These are phyloP conservation scores for Geotrichum restrictum DNA, from an alignment of 1,139 yeast genomes.

Conservation along the genomic window DNA sequence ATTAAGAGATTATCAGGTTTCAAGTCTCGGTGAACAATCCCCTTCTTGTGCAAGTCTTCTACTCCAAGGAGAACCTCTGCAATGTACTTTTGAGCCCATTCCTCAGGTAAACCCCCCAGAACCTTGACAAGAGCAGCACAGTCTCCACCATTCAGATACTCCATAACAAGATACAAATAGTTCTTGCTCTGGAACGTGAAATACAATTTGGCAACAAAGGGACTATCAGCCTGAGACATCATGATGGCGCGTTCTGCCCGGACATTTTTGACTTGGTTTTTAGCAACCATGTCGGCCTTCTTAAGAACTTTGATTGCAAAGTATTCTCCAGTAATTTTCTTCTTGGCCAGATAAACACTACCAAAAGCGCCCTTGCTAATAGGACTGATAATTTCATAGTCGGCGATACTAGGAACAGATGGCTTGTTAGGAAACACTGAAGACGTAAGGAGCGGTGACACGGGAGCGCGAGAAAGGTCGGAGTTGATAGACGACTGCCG, in stretches of 20 bases:
- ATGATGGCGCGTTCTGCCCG: slow-evolving; percentile 92
- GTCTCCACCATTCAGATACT: slow-evolving; percentile 93
- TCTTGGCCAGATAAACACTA: slow-evolving; percentile 79
- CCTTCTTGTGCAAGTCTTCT: slow-evolving; percentile 78
- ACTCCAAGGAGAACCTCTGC: slow-evolving; percentile 92
- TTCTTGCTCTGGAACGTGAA: slow-evolving; percentile 87
- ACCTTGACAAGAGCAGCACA: slow-evolving; percentile 80
- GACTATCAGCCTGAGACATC: slow-evolving; percentile 95
- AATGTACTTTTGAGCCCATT: slow-evolving; percentile 79
- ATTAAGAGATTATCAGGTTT: slow-evolving; percentile 92
- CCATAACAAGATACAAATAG: slow-evolving; percentile 90
- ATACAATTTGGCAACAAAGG: slow-evolving; percentile 86
- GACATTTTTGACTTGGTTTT: slow-evolving; percentile 92
- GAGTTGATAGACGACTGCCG: slow-evolving; percentile 30
- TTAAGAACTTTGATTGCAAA: slow-evolving; percentile 93
- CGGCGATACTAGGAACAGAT: slow-evolving; percentile 66
- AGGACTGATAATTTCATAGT: slow-evolving; percentile 87
- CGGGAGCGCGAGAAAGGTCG: slow-evolving; percentile 43
- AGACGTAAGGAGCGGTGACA: slow-evolving; percentile 77
- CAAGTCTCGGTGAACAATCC: slow-evolving; percentile 89
- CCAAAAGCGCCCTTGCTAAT: slow-evolving; percentile 98
- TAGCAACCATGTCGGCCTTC: slow-evolving; percentile 93
- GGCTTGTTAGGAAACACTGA: slow-evolving; percentile 45
- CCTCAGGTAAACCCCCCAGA: slow-evolving; percentile 74
- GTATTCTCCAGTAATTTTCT: slow-evolving; percentile 85